Percentiles rank a stretch among this genome's conserved stretches.
phyloP scores from a whole-genome alignment of 2,329 filamentous ascomycete species.

The Exserohilum rostratum region DNA sequence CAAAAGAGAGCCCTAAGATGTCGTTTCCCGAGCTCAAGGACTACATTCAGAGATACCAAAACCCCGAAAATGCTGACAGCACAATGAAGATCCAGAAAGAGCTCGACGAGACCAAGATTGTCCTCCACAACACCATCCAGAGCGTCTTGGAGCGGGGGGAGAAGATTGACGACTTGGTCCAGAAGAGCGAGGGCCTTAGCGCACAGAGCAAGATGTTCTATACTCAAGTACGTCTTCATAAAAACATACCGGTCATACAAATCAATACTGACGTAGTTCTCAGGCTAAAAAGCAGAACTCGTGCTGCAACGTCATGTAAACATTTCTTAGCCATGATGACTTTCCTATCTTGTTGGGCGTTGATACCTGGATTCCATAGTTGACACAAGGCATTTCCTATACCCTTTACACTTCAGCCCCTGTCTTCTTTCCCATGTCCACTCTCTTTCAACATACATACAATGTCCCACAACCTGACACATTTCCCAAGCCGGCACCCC shows the following conservation, averaged over 20 bases:
- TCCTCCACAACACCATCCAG: conserved; percentile 96
- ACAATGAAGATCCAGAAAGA: conserved; percentile 97
- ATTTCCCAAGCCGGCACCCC: background rate
- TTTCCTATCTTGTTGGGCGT: conserved; percentile 1
- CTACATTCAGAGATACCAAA: conserved; percentile 80
- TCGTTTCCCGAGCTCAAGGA: conserved; percentile 77
- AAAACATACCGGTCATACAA: background rate
- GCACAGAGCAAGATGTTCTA: conserved; percentile 98
- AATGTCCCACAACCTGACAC: background rate
- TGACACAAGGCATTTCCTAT: conserved; percentile 3
- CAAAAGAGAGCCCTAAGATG: conserved; percentile 51
- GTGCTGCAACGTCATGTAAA: conserved; percentile 63
- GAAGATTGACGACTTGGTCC: conserved; percentile 93
- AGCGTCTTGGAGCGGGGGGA: conserved; percentile 86
- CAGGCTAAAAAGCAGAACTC: conserved; percentile 67
- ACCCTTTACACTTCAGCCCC: background rate
- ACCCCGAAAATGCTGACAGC: conserved; percentile 86
- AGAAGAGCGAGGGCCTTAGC: conserved; percentile 90
- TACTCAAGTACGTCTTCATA: conserved; percentile 63
- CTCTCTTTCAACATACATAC: background rate
- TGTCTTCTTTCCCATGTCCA: background rate
- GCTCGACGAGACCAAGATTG: conserved; percentile 95
- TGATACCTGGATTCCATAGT: conserved; percentile 8
- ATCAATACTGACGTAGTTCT: background rate
- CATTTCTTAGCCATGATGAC: conserved; percentile 1